Percentiles rank a stretch among this genome's conserved stretches.
phyloP scores from a whole-genome alignment of 2,329 filamentous ascomycete genomes.

The Pestalotiopsis sp. region DNA sequence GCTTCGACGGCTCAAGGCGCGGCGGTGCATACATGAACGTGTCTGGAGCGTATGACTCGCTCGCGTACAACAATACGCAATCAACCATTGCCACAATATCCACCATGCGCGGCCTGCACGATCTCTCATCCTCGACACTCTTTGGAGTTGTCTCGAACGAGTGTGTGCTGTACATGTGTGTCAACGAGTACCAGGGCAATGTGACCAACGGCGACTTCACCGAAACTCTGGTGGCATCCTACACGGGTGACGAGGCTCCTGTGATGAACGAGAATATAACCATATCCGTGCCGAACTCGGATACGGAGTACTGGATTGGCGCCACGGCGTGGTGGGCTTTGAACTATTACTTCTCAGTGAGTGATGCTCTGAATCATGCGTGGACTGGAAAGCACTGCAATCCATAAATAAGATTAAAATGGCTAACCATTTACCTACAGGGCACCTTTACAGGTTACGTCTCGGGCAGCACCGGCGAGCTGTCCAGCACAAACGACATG shows the following conservation, averaged over 20 bases:
- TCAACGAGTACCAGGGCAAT: constrained; percentile 14
- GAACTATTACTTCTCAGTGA: neutral
- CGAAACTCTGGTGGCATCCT: constrained; percentile 9
- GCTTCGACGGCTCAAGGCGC: neutral
- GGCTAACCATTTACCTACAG: neutral
- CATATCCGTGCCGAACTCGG: constrained; percentile 9
- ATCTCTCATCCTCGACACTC: constrained; percentile 2
- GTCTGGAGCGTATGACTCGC: neutral
- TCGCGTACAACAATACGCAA: constrained; percentile 15
- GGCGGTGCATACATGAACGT: constrained; percentile 14
- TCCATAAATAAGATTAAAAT: neutral
- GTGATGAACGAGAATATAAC: constrained; percentile 7
- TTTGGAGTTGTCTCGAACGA: constrained; percentile 15
- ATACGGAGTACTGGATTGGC: neutral
- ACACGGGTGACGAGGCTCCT: constrained; percentile 1
- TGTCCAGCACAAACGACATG: constrained; percentile 8
- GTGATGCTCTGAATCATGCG: neutral
- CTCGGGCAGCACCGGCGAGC: neutral
- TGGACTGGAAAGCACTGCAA: neutral
- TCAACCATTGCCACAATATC: constrained; percentile 11
- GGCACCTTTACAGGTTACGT: constrained; percentile 14
- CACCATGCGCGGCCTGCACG: constrained; percentile 15
- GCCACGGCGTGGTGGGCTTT: neutral
- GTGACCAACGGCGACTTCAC: constrained; percentile 14
- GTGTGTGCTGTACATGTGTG: constrained; percentile 16